Evolutionary conservation across 2,329 filamentous ascomycete genomes (phyloP).

Genomic region (Phoma sp.): DNA sequence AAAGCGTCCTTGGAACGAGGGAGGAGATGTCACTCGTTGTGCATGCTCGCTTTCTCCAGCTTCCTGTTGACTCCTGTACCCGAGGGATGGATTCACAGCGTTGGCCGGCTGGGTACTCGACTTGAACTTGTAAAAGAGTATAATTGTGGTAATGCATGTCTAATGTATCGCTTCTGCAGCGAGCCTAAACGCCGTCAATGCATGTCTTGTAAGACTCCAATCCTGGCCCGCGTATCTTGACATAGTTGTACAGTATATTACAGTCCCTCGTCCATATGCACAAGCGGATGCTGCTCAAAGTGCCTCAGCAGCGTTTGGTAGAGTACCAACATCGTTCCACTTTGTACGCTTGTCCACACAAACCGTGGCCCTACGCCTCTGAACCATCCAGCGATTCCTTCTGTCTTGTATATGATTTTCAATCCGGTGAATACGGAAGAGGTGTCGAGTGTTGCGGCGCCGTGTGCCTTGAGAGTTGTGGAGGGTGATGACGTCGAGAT

Average conservation of each 20-base stretch:
- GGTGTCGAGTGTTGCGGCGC: slow-evolving; percentile 81
- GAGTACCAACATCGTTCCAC: slow-evolving; percentile 92
- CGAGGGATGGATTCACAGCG: neutral
- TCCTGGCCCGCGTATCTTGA: slow-evolving; percentile 10
- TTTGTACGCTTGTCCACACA: slow-evolving; percentile 98
- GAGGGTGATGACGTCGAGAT: slow-evolving; percentile 93
- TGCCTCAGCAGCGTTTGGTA: slow-evolving; percentile 87
- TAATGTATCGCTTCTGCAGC: slow-evolving; percentile 19
- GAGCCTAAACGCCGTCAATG: slow-evolving; percentile 27
- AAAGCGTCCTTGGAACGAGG: neutral
- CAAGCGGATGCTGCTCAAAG: slow-evolving; percentile 65
- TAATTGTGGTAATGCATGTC: slow-evolving; percentile 6
- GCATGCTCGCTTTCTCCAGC: neutral
- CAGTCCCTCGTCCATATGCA: slow-evolving; percentile 26
- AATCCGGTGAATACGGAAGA: slow-evolving; percentile 87
- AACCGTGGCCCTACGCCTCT: slow-evolving; percentile 89
- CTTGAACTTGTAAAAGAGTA: neutral
- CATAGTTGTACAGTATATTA: slow-evolving; percentile 27
- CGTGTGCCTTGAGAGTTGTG: slow-evolving; percentile 79
- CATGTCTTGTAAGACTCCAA: slow-evolving; percentile 16
- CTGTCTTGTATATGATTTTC: slow-evolving; percentile 84
- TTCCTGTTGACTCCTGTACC: neutral
- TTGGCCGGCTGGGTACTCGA: neutral
- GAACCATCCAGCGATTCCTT: slow-evolving; percentile 90
- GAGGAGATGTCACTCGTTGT: neutral